phyloP scores from a whole-genome alignment of 2,329 filamentous ascomycete genomes.

The Alternaria sp. region DNA sequence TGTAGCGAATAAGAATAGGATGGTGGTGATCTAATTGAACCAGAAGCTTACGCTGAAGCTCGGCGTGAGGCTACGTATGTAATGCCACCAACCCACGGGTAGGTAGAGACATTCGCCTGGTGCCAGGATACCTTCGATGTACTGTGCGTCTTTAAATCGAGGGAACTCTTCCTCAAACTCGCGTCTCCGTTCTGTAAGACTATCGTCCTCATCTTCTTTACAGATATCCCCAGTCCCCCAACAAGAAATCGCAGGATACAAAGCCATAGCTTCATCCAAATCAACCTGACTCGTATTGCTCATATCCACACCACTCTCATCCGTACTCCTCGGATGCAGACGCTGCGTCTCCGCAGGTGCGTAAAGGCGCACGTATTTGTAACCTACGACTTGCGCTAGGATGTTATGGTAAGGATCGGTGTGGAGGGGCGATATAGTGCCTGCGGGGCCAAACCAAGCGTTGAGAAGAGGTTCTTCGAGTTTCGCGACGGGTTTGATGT shows the following conservation, averaged over 20 bases:
- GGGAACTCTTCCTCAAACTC: conserved; percentile 52
- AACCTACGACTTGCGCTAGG: conserved; percentile 84
- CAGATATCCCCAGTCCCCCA: conserved; percentile 33
- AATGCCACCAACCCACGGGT: conserved; percentile 97
- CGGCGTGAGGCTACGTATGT: conserved; percentile 81
- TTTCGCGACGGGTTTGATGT: conserved; percentile 23
- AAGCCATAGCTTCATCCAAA: conserved; percentile 69
- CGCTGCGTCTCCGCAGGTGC: conserved; percentile 65
- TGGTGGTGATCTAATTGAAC: conserved; percentile 58
- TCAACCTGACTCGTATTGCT: conserved; percentile 86
- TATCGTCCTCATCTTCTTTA: conserved; percentile 43
- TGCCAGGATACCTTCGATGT: conserved; percentile 77
- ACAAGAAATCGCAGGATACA: conserved; percentile 38
- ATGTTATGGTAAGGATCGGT: conserved; percentile 95
- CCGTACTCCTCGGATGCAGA: conserved; percentile 67
- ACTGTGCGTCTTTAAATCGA: conserved; percentile 65
- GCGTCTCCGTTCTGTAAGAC: not conserved
- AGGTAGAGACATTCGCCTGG: conserved; percentile 89
- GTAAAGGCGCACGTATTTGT: conserved; percentile 92
- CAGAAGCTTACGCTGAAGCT: conserved; percentile 98
- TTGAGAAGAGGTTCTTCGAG: conserved; percentile 72
- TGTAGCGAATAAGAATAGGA: not conserved
- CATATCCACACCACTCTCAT: conserved; percentile 80
- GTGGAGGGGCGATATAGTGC: conserved; percentile 90
- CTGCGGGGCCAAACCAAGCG: conserved; percentile 88